Base-by-base conservation (phyloP, 352 stramenopile species). In the Hyaloperonospora arabidopsidis region DNA sequence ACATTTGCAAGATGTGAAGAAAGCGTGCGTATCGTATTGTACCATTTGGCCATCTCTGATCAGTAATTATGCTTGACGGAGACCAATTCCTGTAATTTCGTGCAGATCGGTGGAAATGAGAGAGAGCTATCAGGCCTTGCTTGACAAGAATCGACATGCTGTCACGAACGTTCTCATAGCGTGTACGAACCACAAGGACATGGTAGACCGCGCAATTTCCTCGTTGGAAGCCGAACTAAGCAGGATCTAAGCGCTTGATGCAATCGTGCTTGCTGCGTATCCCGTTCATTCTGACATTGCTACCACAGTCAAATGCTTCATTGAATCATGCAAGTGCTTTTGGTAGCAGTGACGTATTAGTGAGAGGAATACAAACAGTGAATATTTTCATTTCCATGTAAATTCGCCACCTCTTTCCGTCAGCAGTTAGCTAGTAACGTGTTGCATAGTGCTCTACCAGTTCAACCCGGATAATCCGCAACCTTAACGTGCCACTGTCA, bases 121-220 rank as follows among this genome's bases (percentile, higher is more conserved):
- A 11, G 67, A 79, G 5, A 57, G 57, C 25, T 87, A 84, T 59
- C 59, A 79, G 50, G 36, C 49, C 15, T 61, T 81, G 40, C 50
- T 89, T 0, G 57, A 81, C 53, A 89, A 79, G 52, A 87, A 77
- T 61, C 69, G 74, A 2, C 68, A 78, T 50, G 70, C 77, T 58
- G 48, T 89, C 23, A 74, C 73, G 14, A 82, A 84, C 25, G 77
- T 74, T 28, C 65, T 91, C 12, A 51, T 83, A 48, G 67, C 68
- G 25, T 89, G 78, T 45, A 87, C 73, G 13, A 68, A 84, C 18
- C 73, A 89, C 54, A 91, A 89, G 45, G 68, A 72, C 47, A 65
- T 62, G 43, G 71, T 89, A 17, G 69, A 89, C 50, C 58, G 70
- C 43, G 63, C 76, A 14, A 87, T 90, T 45, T 52, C 52, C 22